Percentiles rank a stretch among this genome's conserved stretches.
Evolutionary conservation across 371 early-diverging fungal genomes (phyloP).

Genomic region (Haplosporangium sp.): DNA sequence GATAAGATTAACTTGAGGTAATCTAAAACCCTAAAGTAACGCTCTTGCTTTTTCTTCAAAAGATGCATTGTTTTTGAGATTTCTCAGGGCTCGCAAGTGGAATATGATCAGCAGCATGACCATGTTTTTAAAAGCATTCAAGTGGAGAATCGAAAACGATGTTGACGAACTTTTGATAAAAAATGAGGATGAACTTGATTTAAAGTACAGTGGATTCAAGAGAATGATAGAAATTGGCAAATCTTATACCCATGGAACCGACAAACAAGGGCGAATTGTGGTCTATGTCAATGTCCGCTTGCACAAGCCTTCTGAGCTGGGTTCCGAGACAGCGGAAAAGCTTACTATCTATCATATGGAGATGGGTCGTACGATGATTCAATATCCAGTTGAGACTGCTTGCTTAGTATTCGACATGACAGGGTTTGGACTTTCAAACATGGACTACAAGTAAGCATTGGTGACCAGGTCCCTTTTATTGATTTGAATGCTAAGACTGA

Average conservation of each 20-base stretch:
- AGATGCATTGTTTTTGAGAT: conserved; percentile 74
- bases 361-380: conserved; percentile 77
- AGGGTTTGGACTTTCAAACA: conserved; percentile 82
- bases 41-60: neutral
- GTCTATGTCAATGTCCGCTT: conserved; percentile 71
- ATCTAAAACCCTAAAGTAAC: no score
- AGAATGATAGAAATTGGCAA: conserved; percentile 66
- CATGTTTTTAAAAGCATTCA: conserved; percentile 72
- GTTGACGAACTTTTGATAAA: conserved; percentile 65
- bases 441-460: conserved; percentile 58
- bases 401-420: conserved; percentile 87
- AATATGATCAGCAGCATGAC: conserved; percentile 72
- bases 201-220: conserved; percentile 58
- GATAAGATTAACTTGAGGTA: neutral
- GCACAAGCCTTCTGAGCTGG: conserved; percentile 69
- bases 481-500: neutral
- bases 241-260: conserved; percentile 69
- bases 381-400: conserved; percentile 79
- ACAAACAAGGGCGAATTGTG: conserved; percentile 67
- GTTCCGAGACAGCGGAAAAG: conserved; percentile 64
- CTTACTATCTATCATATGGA: conserved; percentile 87
- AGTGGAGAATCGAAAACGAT: conserved; percentile 73
- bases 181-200: conserved; percentile 65
- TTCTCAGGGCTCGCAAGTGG: conserved; percentile 85
- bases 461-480: neutral